A percentile compares a stretch with the other conserved stretches of the same genome.
phyloP scores from a whole-genome alignment of 495 filamentous ascomycete species.

The Trypethelium eluteriae region DNA sequence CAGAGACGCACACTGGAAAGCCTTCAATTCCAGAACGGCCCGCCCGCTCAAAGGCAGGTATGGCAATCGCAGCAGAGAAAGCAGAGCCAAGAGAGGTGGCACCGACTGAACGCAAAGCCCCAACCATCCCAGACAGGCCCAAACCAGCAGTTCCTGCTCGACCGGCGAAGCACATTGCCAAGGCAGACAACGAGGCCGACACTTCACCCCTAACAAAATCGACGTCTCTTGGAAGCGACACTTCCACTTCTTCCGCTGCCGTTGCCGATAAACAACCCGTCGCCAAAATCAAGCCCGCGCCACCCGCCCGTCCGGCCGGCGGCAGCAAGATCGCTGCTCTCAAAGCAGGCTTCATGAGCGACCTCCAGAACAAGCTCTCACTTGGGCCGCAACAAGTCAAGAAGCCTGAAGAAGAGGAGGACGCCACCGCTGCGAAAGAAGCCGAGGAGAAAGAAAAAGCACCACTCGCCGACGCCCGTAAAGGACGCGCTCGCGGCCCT shows the following conservation, averaged over 20 bases:
- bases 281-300: conserved; percentile 39
- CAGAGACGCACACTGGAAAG: conserved; percentile 13
- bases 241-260: neutral
- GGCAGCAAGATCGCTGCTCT: conserved; percentile 84
- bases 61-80: conserved; percentile 26
- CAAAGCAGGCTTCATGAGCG: conserved; percentile 81
- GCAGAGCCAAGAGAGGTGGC: conserved; percentile 20
- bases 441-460: conserved; percentile 57
- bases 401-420: conserved; percentile 49
- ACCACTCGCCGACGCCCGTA: conserved; percentile 76
- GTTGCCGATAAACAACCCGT: conserved; percentile 11
- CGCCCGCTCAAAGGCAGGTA: conserved; percentile 21
- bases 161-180: conserved; percentile 48
- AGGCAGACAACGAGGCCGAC: conserved; percentile 31
- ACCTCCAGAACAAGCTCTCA: conserved; percentile 78
- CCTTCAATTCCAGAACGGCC: conserved; percentile 23
- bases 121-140: conserved; percentile 53
- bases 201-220: conserved; percentile 33
- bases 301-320: conserved; percentile 65
- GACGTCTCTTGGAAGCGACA: conserved; percentile 19
- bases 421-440: neutral
- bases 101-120: conserved; percentile 34
- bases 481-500: conserved; percentile 82
- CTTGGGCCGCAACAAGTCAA: conserved; percentile 67
- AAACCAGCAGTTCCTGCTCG: conserved; percentile 75